Evolutionary conservation across 345 rosid genomes (phyloP).

Genomic region (Salix dunnii): DNA sequence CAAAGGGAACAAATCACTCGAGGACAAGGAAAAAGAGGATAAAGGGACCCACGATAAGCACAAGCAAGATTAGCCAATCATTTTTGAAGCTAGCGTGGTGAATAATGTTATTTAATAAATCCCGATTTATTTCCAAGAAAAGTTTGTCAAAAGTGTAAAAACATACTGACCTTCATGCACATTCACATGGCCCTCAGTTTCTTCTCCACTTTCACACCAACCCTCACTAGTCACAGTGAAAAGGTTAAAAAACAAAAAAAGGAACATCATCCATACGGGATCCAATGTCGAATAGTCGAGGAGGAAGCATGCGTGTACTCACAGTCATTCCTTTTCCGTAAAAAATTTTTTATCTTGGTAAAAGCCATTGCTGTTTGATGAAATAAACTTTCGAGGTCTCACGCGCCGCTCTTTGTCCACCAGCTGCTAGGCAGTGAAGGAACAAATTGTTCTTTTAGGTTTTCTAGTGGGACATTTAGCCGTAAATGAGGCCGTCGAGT

Average conservation of each 20-base stretch:
- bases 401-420: constrained; percentile 36
- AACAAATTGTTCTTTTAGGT: not conserved
- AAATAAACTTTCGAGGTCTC: constrained; percentile 11
- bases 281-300: constrained; percentile 16
- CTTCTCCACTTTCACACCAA: constrained; percentile 2
- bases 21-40: not conserved
- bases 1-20: not conserved
- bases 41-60: not conserved
- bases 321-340: not conserved
- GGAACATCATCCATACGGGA: constrained; percentile 10
- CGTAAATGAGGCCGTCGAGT: constrained; percentile 1
- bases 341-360: not conserved
- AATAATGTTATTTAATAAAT: not conserved
- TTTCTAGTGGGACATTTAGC: not conserved
- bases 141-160: too few species aligned
- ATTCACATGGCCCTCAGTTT: not conserved
- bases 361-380: not conserved
- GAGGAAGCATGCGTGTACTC: constrained; percentile 9
- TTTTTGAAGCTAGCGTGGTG: not conserved
- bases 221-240: not conserved
- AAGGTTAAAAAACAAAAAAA: not conserved
- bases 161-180: not conserved
- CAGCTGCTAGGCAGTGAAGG: constrained; percentile 5
- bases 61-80: not conserved
- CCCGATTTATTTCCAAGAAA: not conserved